Evolutionary conservation across 352 stramenopile species (phyloP), one percentile per base, ranked within the genome.

Genomic region (Globisporangium abappressorium): DNA sequence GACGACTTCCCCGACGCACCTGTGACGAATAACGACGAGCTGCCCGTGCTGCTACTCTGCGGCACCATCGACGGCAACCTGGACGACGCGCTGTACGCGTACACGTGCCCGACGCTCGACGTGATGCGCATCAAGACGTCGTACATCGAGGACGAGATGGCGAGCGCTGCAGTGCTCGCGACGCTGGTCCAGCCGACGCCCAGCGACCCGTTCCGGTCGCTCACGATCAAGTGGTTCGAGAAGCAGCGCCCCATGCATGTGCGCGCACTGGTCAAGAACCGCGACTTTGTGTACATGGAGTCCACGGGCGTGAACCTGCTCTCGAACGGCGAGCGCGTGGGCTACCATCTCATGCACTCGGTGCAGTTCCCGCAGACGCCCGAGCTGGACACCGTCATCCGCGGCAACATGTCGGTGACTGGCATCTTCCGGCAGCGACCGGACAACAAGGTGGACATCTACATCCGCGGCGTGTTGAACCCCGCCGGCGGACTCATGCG

Each of bases 161-260:
- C 70, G 20, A 74, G 86, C 63, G 70, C 75, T 9, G 80, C 80
- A 2, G 79, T 92, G 12, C 72, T 92, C 0, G 70, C 75, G 28
- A 82, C 80, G 6, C 73, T 92, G 12, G 63, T 69, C 11, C 63
- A 41, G 18, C 84, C 84, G 14, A 85, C 77, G 2, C 64, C 67
- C 1, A 12, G 15, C 2, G 76, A 88, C 22, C 80, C 84, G 24
- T 90, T 92, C 62, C 79, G 71, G 18, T 77, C 73, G n/a, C 66
- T 89, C 36, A 82, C 68, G 12, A 69, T 92, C 65, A 89, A 90
- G 66, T 92, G 81, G 84, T 28, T 89, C 28, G 82, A 88, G 60
- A 75, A 73, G 7, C 73, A 70, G 41, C 78, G 73, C 47, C 69
- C 80, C 14, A 56, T 87, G 18, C 76, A 83, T 36, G 38, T 85